Base-by-base conservation (phyloP, 257 asterid species). In the Ocimum tenuiflorum region DNA sequence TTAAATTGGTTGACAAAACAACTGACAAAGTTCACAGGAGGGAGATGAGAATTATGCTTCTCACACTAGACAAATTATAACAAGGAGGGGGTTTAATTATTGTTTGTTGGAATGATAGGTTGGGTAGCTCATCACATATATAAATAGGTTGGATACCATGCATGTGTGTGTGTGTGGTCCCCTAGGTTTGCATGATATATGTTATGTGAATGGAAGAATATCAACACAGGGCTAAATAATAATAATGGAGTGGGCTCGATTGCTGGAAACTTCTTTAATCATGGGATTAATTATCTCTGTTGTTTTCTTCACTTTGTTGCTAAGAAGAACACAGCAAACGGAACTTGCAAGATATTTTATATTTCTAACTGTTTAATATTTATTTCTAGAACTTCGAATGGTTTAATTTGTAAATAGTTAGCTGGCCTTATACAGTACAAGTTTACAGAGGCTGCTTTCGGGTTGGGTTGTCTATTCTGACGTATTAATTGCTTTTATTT, bases 191-290 rank as follows among this genome's bases (percentile, higher is more conserved):
- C 67, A 58, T 15, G 58, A 55, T 22, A n/a, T n/a, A n/a, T n/a
- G 13, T 27, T 23, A 18, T 36, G 38, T 39, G 63, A 53, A 42
- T 38, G 12, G 8, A 6, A 43, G 55, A 22, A 42, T 17, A 55
- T 42, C 1, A 50, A 17, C 12, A 24, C 12, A 19, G 7, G 60
- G 13, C n/a, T n/a, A n/a, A 57, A 4, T 5, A 5, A 12, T 57
- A 57, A 58, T 48, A 59, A 69, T 49, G 68, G 74, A 60, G 62
- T 69, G 68, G 68, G 74, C 62, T 60, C 49, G 22, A 14, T 50
- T 48, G 74, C 62, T 36, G 17, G 74, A 69, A 69, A 38, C 68
- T 49, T 60, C 68, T 2, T 38, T 38, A 36, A 15, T 57, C 22
- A 14, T 45, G 8, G 20, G 22, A 36, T 27, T 53, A 8, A 17